Evolutionary conservation across 805 yeast genomes (phyloP).

Genomic region (Brettanomyces bruxellensis): DNA sequence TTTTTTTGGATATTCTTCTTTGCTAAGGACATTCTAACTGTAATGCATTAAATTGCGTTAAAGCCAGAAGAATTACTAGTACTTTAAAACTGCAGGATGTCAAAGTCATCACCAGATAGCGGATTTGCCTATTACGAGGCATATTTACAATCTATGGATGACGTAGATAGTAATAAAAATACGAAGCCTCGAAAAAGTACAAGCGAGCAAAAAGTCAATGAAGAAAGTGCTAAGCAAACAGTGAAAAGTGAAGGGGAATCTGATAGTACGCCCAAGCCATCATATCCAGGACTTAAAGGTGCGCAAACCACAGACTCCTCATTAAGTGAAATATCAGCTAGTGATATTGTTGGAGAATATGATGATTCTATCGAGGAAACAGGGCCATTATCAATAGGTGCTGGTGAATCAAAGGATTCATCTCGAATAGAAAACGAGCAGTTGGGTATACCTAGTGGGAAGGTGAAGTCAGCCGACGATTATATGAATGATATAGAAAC

Average conservation of each 20-base stretch:
- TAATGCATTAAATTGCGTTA: no score
- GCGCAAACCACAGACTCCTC: not conserved
- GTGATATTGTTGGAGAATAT: conserved; percentile 1
- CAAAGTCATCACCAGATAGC: not conserved
- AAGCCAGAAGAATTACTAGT: not conserved
- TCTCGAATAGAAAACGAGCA: no score
- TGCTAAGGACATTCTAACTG: no score
- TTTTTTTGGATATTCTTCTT: no score
- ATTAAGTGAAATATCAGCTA: conserved; percentile 1
- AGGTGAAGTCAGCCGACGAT: not conserved
- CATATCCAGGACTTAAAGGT: no score
- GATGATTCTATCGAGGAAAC: not conserved
- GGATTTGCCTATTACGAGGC: not conserved
- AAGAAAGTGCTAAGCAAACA: not conserved
- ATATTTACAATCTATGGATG: not conserved
- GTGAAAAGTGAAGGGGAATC: not conserved
- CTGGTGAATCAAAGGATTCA: no score
- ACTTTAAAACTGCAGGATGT: not conserved
- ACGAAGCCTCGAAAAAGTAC: not conserved
- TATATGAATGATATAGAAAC: not conserved
- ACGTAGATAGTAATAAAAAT: not conserved
- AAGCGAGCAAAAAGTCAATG: not conserved
- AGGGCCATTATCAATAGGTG: conserved; percentile 1
- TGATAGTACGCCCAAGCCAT: not conserved
- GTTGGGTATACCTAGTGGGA: no score